phyloP scores from a whole-genome alignment of 108 stramenopile species.

The Conticribra weissflogii region DNA sequence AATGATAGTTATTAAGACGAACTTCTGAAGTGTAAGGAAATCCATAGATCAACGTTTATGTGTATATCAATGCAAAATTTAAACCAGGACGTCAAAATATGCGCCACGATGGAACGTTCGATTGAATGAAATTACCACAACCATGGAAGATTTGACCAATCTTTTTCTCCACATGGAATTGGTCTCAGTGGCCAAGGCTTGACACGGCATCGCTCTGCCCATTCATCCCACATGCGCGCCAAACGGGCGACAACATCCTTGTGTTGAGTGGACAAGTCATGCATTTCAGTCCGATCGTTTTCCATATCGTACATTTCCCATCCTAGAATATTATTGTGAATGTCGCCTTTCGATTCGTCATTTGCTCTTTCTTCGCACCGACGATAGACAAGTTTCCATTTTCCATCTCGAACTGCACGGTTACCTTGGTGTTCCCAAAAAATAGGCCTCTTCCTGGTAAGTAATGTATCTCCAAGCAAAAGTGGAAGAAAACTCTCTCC shows the following conservation, averaged over 20 bases:
- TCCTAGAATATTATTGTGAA: constrained; percentile 1
- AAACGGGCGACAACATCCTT: constrained; percentile 26
- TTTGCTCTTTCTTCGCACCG: constrained; percentile 19
- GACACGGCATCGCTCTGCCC: constrained; percentile 41
- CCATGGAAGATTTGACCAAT: constrained; percentile 60
- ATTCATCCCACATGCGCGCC: constrained; percentile 37
- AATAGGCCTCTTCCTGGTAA: constrained; percentile 29
- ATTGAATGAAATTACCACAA: constrained; percentile 25
- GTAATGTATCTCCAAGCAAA: constrained; percentile 15
- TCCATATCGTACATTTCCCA: constrained; percentile 58
- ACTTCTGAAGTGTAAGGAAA: no score
- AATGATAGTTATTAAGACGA: no score
- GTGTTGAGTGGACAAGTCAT: constrained; percentile 30
- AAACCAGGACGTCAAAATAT: no score
- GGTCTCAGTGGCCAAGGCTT: constrained; percentile 46
- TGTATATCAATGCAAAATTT: no score
- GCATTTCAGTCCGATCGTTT: constrained; percentile 43
- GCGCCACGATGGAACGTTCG: no score
- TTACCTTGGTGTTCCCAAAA: constrained; percentile 62
- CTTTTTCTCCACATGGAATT: constrained; percentile 44
- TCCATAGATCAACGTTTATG: no score
- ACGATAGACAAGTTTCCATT: constrained; percentile 50
- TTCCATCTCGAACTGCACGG: constrained; percentile 44
- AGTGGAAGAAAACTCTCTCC: constrained; percentile 51
- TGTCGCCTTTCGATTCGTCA: background rate